A percentile compares a stretch with the other conserved stretches of the same genome.
Conservation (phyloP, 2,329 filamentous ascomycete genomes). For the Talaromyces amestolkiae region DNA sequence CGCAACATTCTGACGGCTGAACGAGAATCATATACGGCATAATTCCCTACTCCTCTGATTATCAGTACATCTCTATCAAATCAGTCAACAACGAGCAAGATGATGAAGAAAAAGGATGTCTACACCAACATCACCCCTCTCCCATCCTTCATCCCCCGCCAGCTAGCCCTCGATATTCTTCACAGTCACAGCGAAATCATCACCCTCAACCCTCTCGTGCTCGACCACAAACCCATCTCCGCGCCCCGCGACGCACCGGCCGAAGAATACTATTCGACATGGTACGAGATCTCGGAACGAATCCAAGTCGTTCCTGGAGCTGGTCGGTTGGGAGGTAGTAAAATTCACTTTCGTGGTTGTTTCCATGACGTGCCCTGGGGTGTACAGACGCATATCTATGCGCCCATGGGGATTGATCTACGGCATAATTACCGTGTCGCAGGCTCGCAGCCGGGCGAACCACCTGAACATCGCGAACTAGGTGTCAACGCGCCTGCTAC, state of each 20-base stretch:
- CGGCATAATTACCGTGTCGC: slow-evolving; percentile 72
- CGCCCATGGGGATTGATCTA: slow-evolving; percentile 75
- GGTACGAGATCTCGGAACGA: slow-evolving; percentile 76
- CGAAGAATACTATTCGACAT: slow-evolving; percentile 68
- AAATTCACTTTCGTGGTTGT: slow-evolving; percentile 72
- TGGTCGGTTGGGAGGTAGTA: slow-evolving; percentile 56
- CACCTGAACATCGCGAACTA: slow-evolving; percentile 64
- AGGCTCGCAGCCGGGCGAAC: slow-evolving; percentile 70
- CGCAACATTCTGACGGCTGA: background rate
- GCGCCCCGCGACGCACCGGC: slow-evolving; percentile 63
- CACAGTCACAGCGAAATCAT: slow-evolving; percentile 80
- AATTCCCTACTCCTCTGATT: background rate
- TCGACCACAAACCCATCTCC: slow-evolving; percentile 65
- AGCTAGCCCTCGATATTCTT: slow-evolving; percentile 68
- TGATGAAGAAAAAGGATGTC: slow-evolving; percentile 67
- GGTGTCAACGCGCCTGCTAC: slow-evolving; percentile 62
- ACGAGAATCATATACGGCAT: background rate
- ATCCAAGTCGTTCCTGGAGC: slow-evolving; percentile 68
- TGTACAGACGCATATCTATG: slow-evolving; percentile 81
- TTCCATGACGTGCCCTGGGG: slow-evolving; percentile 73
- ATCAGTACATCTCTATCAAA: background rate
- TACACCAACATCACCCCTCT: slow-evolving; percentile 78
- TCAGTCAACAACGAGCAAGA: slow-evolving; percentile 22
- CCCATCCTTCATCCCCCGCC: slow-evolving; percentile 63
- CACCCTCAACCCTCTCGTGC: slow-evolving; percentile 76